Conservation (phyloP, 2,329 filamentous ascomycete genomes). For the Berkeleyomyces rouxiae region DNA sequence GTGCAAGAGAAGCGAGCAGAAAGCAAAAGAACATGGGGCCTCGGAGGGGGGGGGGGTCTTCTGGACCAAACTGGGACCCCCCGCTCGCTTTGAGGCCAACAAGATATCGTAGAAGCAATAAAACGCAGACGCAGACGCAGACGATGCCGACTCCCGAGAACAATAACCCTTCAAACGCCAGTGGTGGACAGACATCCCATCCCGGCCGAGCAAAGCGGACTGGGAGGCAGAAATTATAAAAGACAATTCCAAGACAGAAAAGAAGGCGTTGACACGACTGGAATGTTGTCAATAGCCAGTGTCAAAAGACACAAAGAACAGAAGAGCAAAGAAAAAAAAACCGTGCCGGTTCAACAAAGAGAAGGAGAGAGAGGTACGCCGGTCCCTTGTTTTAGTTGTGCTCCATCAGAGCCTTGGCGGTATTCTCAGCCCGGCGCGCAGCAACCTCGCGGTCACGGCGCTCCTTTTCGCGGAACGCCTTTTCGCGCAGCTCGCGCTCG, state of each 20-base stretch:
- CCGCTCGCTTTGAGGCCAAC: neutral
- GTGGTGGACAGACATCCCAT: neutral
- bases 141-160: neutral
- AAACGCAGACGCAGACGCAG: neutral
- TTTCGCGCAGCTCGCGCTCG: slow-evolving; percentile 4
- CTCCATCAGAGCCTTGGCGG: neutral
- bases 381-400: neutral
- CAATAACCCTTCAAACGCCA: neutral
- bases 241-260: neutral
- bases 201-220: neutral
- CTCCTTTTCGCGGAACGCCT: slow-evolving; percentile 4
- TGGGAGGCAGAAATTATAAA: neutral
- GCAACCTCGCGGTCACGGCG: slow-evolving; percentile 6
- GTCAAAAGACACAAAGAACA: neutral
- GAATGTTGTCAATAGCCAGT: neutral
- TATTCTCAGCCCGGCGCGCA: slow-evolving; percentile 4
- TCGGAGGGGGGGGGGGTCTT: neutral
- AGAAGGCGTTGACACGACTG: neutral
- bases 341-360: neutral
- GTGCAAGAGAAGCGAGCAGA: neutral
- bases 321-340: neutral
- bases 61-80: neutral
- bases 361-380: neutral
- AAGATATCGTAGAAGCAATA: neutral
- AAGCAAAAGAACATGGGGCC: neutral